Evolutionary conservation across 768 basidiomycete species (phyloP).

Genomic region (Rossbeevera mucosa): DNA sequence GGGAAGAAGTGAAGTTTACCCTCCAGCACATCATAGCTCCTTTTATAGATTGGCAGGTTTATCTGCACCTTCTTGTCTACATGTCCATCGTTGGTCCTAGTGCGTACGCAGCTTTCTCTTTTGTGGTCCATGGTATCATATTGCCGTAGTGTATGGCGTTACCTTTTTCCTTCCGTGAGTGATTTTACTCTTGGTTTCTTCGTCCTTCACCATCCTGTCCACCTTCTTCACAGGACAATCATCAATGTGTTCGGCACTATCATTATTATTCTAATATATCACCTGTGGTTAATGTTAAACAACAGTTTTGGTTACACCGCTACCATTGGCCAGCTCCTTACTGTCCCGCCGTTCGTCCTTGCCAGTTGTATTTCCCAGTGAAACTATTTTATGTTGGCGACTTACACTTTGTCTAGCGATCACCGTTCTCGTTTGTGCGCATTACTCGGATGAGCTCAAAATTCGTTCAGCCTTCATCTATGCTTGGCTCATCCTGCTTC

Average conservation of each 20-base stretch:
- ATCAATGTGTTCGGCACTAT: not conserved
- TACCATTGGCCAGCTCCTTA: constrained; percentile 58
- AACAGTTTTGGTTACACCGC: constrained; percentile 56
- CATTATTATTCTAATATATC: not conserved
- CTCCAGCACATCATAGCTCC: constrained; percentile 50
- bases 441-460: constrained; percentile 53
- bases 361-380: constrained; percentile 47
- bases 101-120: constrained; percentile 33
- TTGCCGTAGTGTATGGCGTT: no score
- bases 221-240: not conserved
- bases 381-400: not conserved
- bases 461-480: constrained; percentile 60
- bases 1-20: constrained; percentile 52
- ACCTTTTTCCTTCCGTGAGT: constrained; percentile 68
- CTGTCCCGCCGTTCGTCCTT: constrained; percentile 61
- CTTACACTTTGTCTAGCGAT: constrained; percentile 40
- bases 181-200: not conserved
- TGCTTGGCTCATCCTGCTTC: constrained; percentile 43
- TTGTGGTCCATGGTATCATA: constrained; percentile 60
- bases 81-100: constrained; percentile 56
- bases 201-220: no score
- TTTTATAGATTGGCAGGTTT: constrained; percentile 60
- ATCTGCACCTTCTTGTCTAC: constrained; percentile 8
- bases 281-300: no score
- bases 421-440: constrained; percentile 45